These are phyloP conservation scores for Pythium myriotylum DNA, from an alignment of 352 stramenopile species.

Conservation along the genomic window DNA sequence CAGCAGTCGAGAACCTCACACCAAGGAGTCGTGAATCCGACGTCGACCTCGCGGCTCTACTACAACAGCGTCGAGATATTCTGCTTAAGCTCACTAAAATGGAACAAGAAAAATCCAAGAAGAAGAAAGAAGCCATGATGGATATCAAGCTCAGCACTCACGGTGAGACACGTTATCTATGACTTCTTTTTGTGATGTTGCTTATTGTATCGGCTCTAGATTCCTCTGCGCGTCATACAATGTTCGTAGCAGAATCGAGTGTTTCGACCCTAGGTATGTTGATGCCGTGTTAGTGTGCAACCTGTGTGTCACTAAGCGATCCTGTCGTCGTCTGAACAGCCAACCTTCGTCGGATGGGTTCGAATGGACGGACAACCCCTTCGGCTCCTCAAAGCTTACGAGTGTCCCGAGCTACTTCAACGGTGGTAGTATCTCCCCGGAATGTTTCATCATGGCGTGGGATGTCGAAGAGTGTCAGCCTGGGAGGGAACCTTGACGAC, in stretches of 20 bases:
- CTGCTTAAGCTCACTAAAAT: constrained; percentile 66
- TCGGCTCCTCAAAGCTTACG: constrained; percentile 41
- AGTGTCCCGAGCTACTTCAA: constrained; percentile 45
- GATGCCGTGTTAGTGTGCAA: background rate
- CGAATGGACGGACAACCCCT: constrained; percentile 37
- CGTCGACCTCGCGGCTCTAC: constrained; percentile 73
- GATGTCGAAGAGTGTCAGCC: constrained; percentile 79
- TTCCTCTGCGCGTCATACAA: constrained; percentile 42
- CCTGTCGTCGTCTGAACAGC: constrained; percentile 18
- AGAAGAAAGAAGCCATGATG: constrained; percentile 32
- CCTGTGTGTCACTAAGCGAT: background rate
- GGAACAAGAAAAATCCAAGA: constrained; percentile 60
- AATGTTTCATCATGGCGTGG: constrained; percentile 39
- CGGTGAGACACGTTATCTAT: constrained; percentile 37
- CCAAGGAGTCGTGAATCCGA: constrained; percentile 66
- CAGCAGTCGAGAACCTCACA: constrained; percentile 53
- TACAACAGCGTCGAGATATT: constrained; percentile 79
- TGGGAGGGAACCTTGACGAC: constrained; percentile 52
- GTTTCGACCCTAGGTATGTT: constrained; percentile 40
- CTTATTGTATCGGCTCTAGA: constrained; percentile 17
- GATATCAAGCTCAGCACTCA: constrained; percentile 43
- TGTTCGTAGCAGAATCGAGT: constrained; percentile 43
- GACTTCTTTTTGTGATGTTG: background rate
- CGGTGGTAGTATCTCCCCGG: constrained; percentile 55
- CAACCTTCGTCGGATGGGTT: constrained; percentile 64